phyloP scores from a whole-genome alignment of 129 eudicot genomes.

The Helichrysum umbraculigerum region DNA sequence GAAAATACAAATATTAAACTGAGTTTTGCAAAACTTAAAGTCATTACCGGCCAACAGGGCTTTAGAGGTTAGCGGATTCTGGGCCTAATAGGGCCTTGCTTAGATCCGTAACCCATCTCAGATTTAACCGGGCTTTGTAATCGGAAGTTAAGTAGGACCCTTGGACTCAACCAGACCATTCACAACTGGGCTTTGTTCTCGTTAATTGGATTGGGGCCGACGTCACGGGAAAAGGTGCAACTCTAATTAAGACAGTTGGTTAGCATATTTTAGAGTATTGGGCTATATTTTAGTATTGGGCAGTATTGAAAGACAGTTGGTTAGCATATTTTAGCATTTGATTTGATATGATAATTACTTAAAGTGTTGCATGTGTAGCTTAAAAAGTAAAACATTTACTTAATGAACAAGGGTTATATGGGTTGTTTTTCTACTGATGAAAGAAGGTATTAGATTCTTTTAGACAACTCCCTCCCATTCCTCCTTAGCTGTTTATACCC shows the following conservation, averaged over 20 bases:
- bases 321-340: neutral
- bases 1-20: no score
- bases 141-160: neutral
- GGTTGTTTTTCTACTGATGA: conserved; percentile 11
- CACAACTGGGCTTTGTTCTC: neutral
- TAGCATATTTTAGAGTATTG: neutral
- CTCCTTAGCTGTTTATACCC: conserved; percentile 72
- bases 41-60: no score
- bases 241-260: neutral
- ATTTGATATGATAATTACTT: neutral
- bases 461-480: conserved; percentile 30
- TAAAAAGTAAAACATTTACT: neutral
- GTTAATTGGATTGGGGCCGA: neutral
- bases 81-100: neutral
- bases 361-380: neutral
- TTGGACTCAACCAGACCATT: neutral
- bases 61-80: neutral
- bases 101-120: neutral
- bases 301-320: neutral
- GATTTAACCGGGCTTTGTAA: neutral
- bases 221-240: neutral
- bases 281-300: no score
- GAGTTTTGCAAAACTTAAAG: no score
- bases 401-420: neutral
- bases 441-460: conserved; percentile 39